phyloP scores from a whole-genome alignment of 169 alveolate genomes.

The Cryptosporidium ubiquitum region DNA sequence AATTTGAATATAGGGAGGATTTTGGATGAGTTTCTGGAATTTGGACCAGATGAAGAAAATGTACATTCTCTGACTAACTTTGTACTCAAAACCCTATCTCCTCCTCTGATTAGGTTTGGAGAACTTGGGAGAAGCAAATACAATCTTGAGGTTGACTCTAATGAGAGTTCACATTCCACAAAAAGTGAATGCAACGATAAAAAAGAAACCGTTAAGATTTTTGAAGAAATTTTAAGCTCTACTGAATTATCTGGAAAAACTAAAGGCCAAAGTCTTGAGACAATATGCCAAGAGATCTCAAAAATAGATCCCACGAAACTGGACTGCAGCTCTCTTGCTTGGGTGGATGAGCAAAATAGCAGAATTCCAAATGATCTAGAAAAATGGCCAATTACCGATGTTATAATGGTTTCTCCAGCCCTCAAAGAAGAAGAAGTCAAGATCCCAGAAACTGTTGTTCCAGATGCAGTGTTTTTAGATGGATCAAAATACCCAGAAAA shows the following conservation, averaged over 20 bases:
- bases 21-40: neutral
- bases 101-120: constrained; percentile 38
- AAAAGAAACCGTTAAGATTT: neutral
- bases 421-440: neutral
- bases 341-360: constrained; percentile 16
- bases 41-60: constrained; percentile 4
- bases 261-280: neutral
- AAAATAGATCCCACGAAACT: constrained; percentile 33
- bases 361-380: constrained; percentile 52
- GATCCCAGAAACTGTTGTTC: neutral
- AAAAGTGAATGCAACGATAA: constrained; percentile 11
- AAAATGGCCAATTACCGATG: constrained; percentile 67
- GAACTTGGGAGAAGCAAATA: constrained; percentile 24
- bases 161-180: neutral
- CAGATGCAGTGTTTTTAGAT: neutral
- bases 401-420: constrained; percentile 21
- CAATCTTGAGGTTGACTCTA: neutral
- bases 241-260: neutral
- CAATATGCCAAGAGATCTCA: constrained; percentile 27
- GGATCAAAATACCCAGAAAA: neutral
- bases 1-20: neutral
- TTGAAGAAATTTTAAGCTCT: neutral
- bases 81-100: constrained; percentile 5
- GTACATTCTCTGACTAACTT: constrained; percentile 25
- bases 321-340: constrained; percentile 49